Evolutionary conservation across 2,329 filamentous ascomycete genomes (phyloP), one percentile per base, ranked within the genome.

Genomic region (Hypoxylon sp.): DNA sequence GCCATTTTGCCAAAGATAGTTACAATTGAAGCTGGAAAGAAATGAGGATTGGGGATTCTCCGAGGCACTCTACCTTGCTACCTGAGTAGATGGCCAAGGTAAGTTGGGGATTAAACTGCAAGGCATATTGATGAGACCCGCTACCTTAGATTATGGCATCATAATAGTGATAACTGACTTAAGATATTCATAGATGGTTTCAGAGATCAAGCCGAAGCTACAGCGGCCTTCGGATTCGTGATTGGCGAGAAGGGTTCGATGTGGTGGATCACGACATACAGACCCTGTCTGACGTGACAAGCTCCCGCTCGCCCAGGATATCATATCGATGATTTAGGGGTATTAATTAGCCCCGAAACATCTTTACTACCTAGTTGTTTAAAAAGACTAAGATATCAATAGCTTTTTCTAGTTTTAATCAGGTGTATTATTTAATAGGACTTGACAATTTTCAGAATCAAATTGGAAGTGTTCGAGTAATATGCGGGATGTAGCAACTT

Each of bases 241-340:
- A 71, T 71, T 72, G 68, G 70, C 23, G 63, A 60, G 46, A 25
- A 45, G 45, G 45, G 36, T 49, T 45, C 36, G 53, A 50, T 38
- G n/a, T 56, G 65, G 60, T 48, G 56, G 57, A 72, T 72, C 68
- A 72, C 70, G 70, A 70, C 70, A 72, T 72, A 49, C 17, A 28
- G 28, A 65, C 63, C 63, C 59, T 48, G 52, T 62, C 60, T 71
- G 56, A 63, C 66, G 68, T 71, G 68, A 69, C 60, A 43, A 10
- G 9, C 49, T 58, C 25, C 30, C 14, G 34, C 36, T 32, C 19
- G 30, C 30, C 25, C 36, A 45, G 28, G 14, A 52, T 30, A 30
- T 55, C 21, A 64, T 49, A 53, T 38, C 17, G 17, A 43, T 17
- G 17, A 43, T 43, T 43, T 10, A 43, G 38, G 38, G 38, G 38